These are phyloP conservation scores for Silene vulgaris DNA, from an alignment of 179 eudicot genomes.

Conservation along the genomic window DNA sequence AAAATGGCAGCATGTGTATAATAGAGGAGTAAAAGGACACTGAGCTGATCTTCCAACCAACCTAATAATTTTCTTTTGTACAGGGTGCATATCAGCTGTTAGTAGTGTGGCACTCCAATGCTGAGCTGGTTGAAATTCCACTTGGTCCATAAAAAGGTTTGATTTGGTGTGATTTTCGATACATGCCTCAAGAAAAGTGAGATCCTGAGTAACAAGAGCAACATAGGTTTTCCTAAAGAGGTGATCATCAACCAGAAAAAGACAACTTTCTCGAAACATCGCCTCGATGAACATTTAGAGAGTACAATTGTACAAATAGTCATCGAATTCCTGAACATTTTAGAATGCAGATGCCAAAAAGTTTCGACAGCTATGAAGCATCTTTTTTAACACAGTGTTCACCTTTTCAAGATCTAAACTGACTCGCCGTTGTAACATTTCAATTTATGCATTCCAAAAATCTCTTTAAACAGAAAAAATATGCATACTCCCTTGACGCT, in stretches of 20 bases:
- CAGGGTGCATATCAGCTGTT: conserved; percentile 51
- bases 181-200: conserved; percentile 89
- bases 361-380: not conserved
- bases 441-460: conserved; percentile 1
- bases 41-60: conserved; percentile 25
- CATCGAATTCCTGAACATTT: not conserved
- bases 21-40: conserved; percentile 3
- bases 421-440: not conserved
- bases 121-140: conserved; percentile 91
- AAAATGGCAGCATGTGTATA: not conserved
- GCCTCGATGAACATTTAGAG: not conserved
- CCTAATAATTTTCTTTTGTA: conserved; percentile 46
- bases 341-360: not conserved
- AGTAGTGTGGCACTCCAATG: conserved; percentile 81
- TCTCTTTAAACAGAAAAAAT: not conserved
- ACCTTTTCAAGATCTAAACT: not conserved
- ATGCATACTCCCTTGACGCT: not conserved
- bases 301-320: not conserved
- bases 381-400: not conserved
- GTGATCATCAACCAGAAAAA: conserved; percentile 7
- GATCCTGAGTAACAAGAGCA: conserved; percentile 53
- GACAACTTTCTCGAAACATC: not conserved
- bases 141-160: conserved; percentile 96
- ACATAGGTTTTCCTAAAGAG: conserved; percentile 9
- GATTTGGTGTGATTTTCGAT: conserved; percentile 92